Conservation (phyloP, 805 yeast species). For the Priceomyces melissophilus region DNA sequence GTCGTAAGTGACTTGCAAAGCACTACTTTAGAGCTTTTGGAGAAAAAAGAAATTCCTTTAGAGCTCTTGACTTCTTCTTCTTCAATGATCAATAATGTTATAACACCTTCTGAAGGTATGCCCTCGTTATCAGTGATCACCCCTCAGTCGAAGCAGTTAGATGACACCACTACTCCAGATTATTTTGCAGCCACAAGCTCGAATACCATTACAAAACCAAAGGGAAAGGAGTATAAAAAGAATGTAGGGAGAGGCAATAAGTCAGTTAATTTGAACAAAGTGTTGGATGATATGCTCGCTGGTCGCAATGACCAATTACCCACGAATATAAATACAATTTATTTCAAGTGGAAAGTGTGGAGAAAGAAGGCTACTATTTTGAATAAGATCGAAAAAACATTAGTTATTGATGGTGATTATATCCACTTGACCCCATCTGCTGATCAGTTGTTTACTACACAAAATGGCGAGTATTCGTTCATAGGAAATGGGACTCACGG, state of each 20-base stretch:
- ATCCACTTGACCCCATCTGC: conserved; percentile 72
- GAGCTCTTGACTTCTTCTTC: neutral
- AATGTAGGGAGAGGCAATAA: conserved; percentile 1
- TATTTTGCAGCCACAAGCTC: neutral
- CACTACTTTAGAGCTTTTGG: conserved; percentile 18
- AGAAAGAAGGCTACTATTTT: conserved; percentile 83
- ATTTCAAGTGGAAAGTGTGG: conserved; percentile 84
- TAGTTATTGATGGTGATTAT: conserved; percentile 93
- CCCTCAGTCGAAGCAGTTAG: conserved; percentile 19
- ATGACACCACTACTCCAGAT: conserved; percentile 6
- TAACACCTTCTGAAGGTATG: conserved; percentile 27
- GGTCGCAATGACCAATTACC: conserved; percentile 30
- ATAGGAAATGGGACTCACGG: conserved; percentile 7
- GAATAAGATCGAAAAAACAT: conserved; percentile 72
- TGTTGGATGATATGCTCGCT: conserved; percentile 28
- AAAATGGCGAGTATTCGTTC: neutral
- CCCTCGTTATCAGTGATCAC: conserved; percentile 19
- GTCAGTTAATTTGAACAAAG: conserved; percentile 16
- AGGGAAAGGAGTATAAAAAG: conserved; percentile 4
- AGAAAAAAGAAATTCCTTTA: conserved; percentile 6
- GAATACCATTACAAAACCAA: neutral
- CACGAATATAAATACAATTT: conserved; percentile 48
- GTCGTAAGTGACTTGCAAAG: conserved; percentile 10
- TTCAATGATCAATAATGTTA: conserved; percentile 17
- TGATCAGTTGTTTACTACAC: conserved; percentile 30